These are phyloP conservation scores for Gastrolobium bilobum DNA, from an alignment of 306 rosid genomes.

Conservation along the genomic window DNA sequence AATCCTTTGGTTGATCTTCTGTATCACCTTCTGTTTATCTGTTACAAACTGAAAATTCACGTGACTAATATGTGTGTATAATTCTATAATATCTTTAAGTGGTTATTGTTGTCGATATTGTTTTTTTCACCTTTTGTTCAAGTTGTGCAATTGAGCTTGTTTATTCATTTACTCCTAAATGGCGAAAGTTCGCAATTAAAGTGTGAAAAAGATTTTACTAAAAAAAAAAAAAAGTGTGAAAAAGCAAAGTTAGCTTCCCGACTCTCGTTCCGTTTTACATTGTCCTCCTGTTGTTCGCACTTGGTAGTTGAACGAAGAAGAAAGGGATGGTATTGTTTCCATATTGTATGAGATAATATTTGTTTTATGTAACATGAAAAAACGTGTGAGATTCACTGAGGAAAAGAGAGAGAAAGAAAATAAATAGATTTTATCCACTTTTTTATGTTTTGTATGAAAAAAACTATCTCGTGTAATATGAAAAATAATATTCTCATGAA, in stretches of 20 bases:
- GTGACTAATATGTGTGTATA: background rate
- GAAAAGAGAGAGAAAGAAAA: too few relatives aligned
- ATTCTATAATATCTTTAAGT: background rate
- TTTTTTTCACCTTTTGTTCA: background rate
- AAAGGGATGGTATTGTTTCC: background rate
- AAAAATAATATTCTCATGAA: too few relatives aligned
- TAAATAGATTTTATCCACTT: too few relatives aligned
- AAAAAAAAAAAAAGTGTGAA: background rate
- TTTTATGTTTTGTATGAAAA: too few relatives aligned
- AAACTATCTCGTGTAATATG: too few relatives aligned
- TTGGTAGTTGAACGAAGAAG: background rate
- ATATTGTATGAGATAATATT: too few relatives aligned
- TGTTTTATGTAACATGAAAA: too few relatives aligned
- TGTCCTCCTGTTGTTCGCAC: background rate
- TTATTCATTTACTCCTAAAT: background rate
- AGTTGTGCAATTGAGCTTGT: constrained; percentile 14
- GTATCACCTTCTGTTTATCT: background rate
- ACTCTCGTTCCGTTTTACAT: background rate
- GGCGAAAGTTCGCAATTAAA: too few relatives aligned
- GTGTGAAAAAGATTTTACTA: too few relatives aligned
- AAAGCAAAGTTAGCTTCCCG: background rate
- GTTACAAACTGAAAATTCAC: background rate
- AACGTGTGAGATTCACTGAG: too few relatives aligned
- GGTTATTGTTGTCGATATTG: background rate
- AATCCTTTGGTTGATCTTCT: background rate